Conservation (phyloP, 345 rosid genomes). For the Passiflora organensis region DNA sequence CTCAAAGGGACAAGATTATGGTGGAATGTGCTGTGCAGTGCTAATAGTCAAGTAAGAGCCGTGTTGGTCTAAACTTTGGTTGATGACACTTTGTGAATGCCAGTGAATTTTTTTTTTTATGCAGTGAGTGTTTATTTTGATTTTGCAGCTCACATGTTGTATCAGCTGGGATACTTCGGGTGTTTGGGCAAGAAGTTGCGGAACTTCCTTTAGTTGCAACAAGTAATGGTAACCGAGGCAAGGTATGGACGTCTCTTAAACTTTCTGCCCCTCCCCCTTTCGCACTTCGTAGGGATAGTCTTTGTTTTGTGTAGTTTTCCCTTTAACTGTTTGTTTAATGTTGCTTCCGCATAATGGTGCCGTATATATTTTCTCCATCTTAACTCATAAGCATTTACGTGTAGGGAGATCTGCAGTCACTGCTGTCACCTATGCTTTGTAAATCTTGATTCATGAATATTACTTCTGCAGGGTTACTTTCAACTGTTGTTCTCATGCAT, state of each 20-base stretch:
- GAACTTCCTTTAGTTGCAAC: constrained; percentile 95
- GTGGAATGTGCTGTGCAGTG: constrained; percentile 82
- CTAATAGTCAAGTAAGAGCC: constrained; percentile 67
- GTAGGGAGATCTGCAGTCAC: too few relatives aligned
- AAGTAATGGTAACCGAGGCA: constrained; percentile 54
- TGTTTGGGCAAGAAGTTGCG: constrained; percentile 79
- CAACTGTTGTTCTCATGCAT: constrained; percentile 70
- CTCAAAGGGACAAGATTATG: constrained; percentile 65
- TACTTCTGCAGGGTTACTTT: constrained; percentile 68
- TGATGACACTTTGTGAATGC: not conserved
- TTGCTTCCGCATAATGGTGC: too few relatives aligned
- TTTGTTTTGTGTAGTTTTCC: too few relatives aligned
- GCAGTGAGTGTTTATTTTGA: too few relatives aligned
- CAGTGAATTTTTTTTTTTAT: not conserved
- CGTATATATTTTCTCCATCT: too few relatives aligned
- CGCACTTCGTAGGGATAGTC: too few relatives aligned
- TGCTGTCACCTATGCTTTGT: not conserved
- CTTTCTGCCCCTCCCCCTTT: not conserved
- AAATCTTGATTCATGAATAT: not conserved
- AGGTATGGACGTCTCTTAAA: constrained; percentile 32
- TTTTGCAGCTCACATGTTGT: constrained; percentile 64
- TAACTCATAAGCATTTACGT: too few relatives aligned
- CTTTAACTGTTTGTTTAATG: too few relatives aligned
- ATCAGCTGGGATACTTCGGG: constrained; percentile 69
- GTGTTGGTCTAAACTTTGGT: not conserved